Evolutionary conservation across 169 alveolate species (phyloP).

Genomic region (Plasmodium sp.): DNA sequence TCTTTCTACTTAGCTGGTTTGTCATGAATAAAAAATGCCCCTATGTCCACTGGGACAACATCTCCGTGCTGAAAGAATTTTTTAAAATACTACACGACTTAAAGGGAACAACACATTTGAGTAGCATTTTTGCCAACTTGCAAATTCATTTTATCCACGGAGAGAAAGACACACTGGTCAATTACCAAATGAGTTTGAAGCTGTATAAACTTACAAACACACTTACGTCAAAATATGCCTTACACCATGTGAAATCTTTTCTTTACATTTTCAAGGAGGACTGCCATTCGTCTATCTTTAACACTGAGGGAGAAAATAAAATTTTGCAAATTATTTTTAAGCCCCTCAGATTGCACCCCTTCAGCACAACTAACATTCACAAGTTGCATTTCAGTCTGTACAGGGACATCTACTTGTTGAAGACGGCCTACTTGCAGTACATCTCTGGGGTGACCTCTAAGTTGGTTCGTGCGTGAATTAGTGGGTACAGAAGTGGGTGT

Average conservation of each 20-base stretch:
- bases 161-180: conserved; percentile 56
- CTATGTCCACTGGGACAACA: conserved; percentile 73
- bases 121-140: conserved; percentile 21
- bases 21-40: conserved; percentile 67
- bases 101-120: conserved; percentile 36
- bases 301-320: conserved; percentile 42
- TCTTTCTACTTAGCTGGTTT: conserved; percentile 45
- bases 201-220: conserved; percentile 30
- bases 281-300: conserved; percentile 68
- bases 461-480: not conserved
- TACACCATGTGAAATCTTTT: conserved; percentile 16
- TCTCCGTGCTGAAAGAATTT: conserved; percentile 36
- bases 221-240: conserved; percentile 28
- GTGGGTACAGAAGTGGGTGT: not conserved
- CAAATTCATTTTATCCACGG: conserved; percentile 70
- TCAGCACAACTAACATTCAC: conserved; percentile 57
- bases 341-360: conserved; percentile 63
- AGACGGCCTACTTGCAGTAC: conserved; percentile 38
- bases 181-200: conserved; percentile 57
- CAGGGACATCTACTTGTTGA: conserved; percentile 50
- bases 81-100: conserved; percentile 38
- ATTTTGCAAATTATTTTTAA: conserved; percentile 63
- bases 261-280: conserved; percentile 41
- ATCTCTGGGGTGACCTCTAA: conserved; percentile 19
- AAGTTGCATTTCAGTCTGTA: conserved; percentile 44